Evolutionary conservation across 1,284 basidiomycete genomes (phyloP), one percentile per base, ranked within the genome.

Genomic region (Sporisorium iseilematis-ciliati): DNA sequence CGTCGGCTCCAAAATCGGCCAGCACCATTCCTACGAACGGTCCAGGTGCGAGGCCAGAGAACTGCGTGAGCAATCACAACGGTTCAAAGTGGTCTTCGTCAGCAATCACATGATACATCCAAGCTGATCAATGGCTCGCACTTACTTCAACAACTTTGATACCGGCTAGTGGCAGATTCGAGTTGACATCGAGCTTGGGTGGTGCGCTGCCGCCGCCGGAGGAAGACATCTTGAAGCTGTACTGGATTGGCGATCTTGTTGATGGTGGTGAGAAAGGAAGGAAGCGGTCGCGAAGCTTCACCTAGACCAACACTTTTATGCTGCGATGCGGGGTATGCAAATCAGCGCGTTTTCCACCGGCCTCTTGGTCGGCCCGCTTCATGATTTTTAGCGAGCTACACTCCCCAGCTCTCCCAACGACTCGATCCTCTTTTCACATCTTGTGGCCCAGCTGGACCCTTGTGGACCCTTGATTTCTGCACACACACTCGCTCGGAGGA

Each of bases 11-110:
- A 80, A 92, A 91, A 86, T 94, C 92, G 8, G 92, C 90, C 38
- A 94, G 88, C 48, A 94, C 85, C 59, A 93, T 88, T 69, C 87
- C 92, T 8, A 92, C 90, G 75, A 92, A 93, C 0, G 92, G 92
- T 1, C 90, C 92, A 2, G 93, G 93, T 6, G 92, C 93, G 16
- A 94, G 87, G n/a, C 92, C 93, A 26, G 91, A 92, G 79, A 94
- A 93, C 91, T 94, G 75, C 46, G 25, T 14, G 14, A 12, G 26
- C 18, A 14, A 6, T 11, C 18, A 10, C 11, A 35, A n/a, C 25
- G 20, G 21, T 26, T 2, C 12, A 54, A 4, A 2, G 35, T 31
- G 23, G 31, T 16, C 29, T 49, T 33, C 5, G 54, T 45, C 49
- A 57, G 48, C 54, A 51, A 25, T 29, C 21, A 14, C 21, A 14